A percentile compares a stretch with the other conserved stretches of the same genome.
Conservation (phyloP, 768 basidiomycete species). For the Russula abietina region DNA sequence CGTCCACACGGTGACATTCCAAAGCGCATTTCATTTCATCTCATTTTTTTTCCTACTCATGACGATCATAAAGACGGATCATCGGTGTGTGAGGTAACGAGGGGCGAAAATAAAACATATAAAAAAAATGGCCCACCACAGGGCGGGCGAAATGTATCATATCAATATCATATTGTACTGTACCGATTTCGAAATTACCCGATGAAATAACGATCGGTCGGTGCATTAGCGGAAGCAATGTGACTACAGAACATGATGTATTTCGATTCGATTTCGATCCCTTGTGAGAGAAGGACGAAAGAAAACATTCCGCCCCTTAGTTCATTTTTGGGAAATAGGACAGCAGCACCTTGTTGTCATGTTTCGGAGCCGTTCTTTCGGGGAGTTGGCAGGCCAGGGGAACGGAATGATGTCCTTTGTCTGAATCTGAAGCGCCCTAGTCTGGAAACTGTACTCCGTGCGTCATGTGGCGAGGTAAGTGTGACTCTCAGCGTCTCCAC, state of each 20-base stretch:
- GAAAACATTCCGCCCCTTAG: not conserved
- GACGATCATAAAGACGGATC: not conserved
- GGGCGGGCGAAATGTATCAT: too few relatives aligned
- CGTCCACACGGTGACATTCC: not conserved
- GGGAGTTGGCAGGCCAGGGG: not conserved
- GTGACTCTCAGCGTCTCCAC: not conserved
- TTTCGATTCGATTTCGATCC: too few relatives aligned
- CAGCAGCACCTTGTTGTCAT: not conserved
- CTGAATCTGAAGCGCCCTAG: not conserved
- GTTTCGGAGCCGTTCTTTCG: not conserved
- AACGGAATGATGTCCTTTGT: not conserved
- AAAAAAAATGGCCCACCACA: too few relatives aligned
- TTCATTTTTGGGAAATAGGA: not conserved
- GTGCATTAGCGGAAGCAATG: not conserved
- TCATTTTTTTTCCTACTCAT: too few relatives aligned
- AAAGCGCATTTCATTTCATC: too few relatives aligned
- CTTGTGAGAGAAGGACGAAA: not conserved
- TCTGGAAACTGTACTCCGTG: not conserved
- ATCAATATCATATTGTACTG: not conserved
- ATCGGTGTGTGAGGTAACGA: too few relatives aligned
- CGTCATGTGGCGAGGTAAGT: not conserved
- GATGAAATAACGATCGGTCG: not conserved
- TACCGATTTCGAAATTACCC: not conserved
- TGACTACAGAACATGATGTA: not conserved
- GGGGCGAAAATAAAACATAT: not conserved